phyloP scores from a whole-genome alignment of 225 moss, liverwort and hornwort species.

The Anthoceros angustus region DNA sequence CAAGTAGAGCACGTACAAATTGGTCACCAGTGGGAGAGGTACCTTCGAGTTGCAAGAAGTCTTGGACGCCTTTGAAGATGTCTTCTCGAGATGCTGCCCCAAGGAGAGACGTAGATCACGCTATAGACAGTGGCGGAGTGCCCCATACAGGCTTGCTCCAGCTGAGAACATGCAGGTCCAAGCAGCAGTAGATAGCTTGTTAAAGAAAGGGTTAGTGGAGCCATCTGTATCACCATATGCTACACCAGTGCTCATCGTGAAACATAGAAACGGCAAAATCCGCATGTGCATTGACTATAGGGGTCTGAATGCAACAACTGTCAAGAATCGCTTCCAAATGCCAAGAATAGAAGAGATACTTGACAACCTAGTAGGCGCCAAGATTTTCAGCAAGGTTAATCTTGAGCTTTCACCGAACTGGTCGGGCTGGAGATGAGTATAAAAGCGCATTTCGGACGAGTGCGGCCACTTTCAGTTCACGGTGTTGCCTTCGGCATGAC shows the following conservation, averaged over 20 bases:
- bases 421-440: too few species aligned
- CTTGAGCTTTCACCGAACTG: too few species aligned
- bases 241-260: neutral
- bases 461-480: neutral
- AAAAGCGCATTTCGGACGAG: neutral
- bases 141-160: too few species aligned
- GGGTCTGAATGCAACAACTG: neutral
- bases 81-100: too few species aligned
- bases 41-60: too few species aligned
- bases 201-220: neutral
- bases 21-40: too few species aligned
- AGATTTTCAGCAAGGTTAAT: neutral
- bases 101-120: too few species aligned
- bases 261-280: neutral
- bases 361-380: neutral
- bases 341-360: neutral
- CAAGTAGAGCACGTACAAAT: too few species aligned
- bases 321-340: neutral
- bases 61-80: too few species aligned
- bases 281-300: neutral
- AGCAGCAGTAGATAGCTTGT: too few species aligned
- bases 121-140: too few species aligned
- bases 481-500: neutral
- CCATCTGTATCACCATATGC: neutral
- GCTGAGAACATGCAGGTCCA: too few species aligned